A percentile compares a stretch with the other conserved stretches of the same genome.
These are phyloP conservation scores for Liriodendron chinense DNA, from an alignment of 164 flowering plant species.

Conservation along the genomic window DNA sequence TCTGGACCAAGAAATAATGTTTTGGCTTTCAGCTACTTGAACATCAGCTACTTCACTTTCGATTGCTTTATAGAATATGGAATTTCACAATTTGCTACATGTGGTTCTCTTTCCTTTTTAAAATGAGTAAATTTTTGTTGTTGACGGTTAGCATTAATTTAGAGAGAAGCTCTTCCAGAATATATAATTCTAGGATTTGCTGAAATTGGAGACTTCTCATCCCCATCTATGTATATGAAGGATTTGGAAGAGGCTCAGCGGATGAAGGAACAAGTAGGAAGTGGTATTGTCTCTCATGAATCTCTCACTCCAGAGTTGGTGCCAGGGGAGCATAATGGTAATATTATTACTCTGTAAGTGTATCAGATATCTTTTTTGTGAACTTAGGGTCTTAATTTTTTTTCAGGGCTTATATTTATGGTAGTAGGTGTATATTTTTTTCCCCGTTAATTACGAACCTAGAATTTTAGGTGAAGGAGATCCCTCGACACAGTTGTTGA, in stretches of 20 bases:
- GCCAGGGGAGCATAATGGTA: slow-evolving; percentile 13
- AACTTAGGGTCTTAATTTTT: neutral
- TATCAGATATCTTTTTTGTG: neutral
- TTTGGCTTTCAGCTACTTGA: slow-evolving; percentile 10
- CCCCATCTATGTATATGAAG: slow-evolving; percentile 20
- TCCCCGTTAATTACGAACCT: neutral
- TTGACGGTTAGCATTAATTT: neutral
- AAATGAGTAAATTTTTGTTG: neutral
- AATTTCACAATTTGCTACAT: neutral
- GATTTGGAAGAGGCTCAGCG: slow-evolving; percentile 23
- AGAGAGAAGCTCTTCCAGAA: neutral
- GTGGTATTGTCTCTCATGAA: neutral
- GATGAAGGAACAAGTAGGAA: slow-evolving; percentile 18
- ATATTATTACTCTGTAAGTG: neutral
- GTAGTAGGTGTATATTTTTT: neutral
- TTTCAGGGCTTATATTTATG: neutral
- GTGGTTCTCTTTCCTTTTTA: neutral
- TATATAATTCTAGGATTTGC: neutral
- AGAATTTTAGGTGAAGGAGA: slow-evolving; percentile 11
- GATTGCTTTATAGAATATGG: neutral
- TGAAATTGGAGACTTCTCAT: slow-evolving; percentile 2
- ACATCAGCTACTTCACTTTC: neutral
- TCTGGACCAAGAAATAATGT: slow-evolving; percentile 19
- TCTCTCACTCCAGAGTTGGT: slow-evolving; percentile 6
- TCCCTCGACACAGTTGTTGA: slow-evolving; percentile 9